phyloP scores from a whole-genome alignment of 306 rosid genomes.

The Acacia acuminata region DNA sequence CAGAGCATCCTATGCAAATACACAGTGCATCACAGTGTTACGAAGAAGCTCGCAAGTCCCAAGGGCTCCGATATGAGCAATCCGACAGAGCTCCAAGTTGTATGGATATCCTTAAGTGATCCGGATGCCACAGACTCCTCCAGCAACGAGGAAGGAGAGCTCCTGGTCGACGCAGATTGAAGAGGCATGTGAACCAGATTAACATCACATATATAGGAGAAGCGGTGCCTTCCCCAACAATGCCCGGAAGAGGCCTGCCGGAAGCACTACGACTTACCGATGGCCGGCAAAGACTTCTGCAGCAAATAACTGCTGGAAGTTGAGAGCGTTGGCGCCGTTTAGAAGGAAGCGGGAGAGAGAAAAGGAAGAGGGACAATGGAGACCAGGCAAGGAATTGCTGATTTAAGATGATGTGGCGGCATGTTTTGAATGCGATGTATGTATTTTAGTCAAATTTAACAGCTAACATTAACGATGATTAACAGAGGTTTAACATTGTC shows the following conservation, averaged over 20 bases:
- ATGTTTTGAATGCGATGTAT: no score
- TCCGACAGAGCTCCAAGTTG: constrained; percentile 22
- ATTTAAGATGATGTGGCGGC: no score
- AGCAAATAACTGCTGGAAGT: constrained; percentile 41
- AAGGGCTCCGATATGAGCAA: background rate
- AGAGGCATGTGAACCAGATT: constrained; percentile 56
- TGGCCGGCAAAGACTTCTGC: constrained; percentile 24
- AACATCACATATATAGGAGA: constrained; percentile 35
- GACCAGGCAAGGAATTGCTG: no score
- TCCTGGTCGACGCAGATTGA: constrained; percentile 37
- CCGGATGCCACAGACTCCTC: constrained; percentile 80
- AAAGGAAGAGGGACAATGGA: no score
- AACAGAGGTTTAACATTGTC: no score
- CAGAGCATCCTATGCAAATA: constrained; percentile 58
- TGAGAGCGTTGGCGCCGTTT: background rate
- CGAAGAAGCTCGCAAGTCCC: constrained; percentile 39
- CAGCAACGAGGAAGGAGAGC: constrained; percentile 53
- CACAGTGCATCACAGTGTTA: constrained; percentile 57
- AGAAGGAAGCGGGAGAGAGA: no score
- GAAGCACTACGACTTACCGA: background rate
- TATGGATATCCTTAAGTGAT: constrained; percentile 59
- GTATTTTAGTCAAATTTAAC: no score
- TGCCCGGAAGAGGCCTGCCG: constrained; percentile 42
- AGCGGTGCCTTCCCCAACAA: background rate
- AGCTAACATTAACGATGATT: no score